Conservation (phyloP, 2,329 filamentous ascomycete species). For the Fusarium proliferatum region DNA sequence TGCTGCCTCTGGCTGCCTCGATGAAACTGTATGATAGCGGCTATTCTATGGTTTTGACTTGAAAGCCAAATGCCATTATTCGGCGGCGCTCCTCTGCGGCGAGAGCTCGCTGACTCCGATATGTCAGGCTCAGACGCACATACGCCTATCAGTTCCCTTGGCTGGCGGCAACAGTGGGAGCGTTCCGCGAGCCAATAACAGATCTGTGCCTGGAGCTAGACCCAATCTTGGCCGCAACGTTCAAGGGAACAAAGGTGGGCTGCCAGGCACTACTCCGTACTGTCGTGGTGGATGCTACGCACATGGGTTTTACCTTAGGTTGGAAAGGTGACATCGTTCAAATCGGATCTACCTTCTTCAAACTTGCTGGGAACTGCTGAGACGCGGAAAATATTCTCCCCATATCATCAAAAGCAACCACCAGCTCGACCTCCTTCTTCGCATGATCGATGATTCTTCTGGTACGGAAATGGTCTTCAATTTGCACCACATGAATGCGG, state of each 20-base stretch:
- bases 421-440: constrained; percentile 8
- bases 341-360: constrained; percentile 42
- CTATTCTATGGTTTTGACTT: neutral
- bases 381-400: constrained; percentile 33
- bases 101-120: constrained; percentile 21
- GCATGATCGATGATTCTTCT: constrained; percentile 1
- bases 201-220: constrained; percentile 53
- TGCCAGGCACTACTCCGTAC: constrained; percentile 9
- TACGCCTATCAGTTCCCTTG: constrained; percentile 24
- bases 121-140: constrained; percentile 2
- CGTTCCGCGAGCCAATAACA: constrained; percentile 55
- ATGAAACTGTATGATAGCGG: neutral
- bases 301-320: constrained; percentile 26
- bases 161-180: constrained; percentile 20
- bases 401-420: constrained; percentile 20
- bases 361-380: constrained; percentile 23
- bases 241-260: constrained; percentile 26
- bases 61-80: neutral
- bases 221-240: constrained; percentile 24
- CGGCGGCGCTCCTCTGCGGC: constrained; percentile 22
- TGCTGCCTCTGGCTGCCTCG: neutral
- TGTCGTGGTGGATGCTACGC: constrained; percentile 8
- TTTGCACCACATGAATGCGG: neutral
- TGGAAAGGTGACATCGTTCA: constrained; percentile 41
- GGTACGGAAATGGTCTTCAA: neutral